These are phyloP conservation scores for Aspergillus ustus DNA, from an alignment of 2,329 filamentous ascomycete species.

Conservation along the genomic window DNA sequence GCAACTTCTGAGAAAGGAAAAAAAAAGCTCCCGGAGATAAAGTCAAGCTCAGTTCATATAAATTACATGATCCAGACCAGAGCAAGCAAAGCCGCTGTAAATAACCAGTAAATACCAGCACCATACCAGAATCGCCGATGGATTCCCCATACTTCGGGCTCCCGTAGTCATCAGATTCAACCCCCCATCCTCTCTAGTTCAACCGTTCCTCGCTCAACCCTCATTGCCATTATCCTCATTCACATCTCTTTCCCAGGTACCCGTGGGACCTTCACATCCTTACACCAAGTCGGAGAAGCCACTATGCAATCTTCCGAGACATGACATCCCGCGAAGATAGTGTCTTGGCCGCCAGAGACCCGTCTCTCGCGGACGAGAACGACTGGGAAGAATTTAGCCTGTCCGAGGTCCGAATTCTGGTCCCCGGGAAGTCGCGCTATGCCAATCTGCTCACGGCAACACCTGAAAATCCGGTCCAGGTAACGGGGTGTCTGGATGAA, in stretches of 20 bases:
- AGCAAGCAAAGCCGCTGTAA: not conserved
- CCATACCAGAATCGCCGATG: not conserved
- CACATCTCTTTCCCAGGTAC: not conserved
- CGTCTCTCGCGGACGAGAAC: constrained; percentile 53
- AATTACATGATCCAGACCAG: constrained; percentile 4
- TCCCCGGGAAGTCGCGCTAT: constrained; percentile 54
- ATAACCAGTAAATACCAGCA: constrained; percentile 11
- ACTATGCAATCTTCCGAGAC: constrained; percentile 42
- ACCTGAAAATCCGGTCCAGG: constrained; percentile 58
- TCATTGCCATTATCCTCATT: constrained; percentile 6
- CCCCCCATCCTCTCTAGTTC: not conserved
- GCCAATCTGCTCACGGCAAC: constrained; percentile 62
- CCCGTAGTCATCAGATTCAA: constrained; percentile 12
- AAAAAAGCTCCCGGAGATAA: not conserved
- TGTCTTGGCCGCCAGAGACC: constrained; percentile 50
- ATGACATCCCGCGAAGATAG: constrained; percentile 53
- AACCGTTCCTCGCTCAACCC: constrained; percentile 4
- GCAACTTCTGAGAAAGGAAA: not conserved
- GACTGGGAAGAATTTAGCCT: constrained; percentile 66
- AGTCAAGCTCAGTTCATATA: not conserved
- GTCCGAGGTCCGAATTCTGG: constrained; percentile 58
- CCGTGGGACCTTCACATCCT: not conserved
- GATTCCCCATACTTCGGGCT: not conserved
- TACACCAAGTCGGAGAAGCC: constrained; percentile 19
- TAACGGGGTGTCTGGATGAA: constrained; percentile 56